phyloP scores from a whole-genome alignment of 192 early-diverging fungal genomes.

The Oehlia diaphana region DNA sequence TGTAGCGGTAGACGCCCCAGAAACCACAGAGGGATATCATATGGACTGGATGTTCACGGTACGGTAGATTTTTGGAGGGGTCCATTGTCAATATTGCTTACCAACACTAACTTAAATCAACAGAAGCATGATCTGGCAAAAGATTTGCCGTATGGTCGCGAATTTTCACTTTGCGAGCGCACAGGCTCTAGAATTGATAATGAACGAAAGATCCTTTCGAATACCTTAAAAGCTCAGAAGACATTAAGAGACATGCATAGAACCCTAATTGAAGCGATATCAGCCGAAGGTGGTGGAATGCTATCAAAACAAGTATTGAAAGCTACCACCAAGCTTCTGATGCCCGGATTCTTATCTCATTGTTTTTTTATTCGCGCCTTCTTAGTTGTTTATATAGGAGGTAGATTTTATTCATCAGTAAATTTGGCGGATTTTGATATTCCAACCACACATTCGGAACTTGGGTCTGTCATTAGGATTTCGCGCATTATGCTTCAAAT shows the following conservation, averaged over 20 bases:
- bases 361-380: constrained; percentile 33
- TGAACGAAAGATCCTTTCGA: constrained; percentile 17
- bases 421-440: constrained; percentile 28
- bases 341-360: constrained; percentile 29
- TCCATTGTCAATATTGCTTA: not conserved
- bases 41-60: constrained; percentile 35
- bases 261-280: constrained; percentile 25
- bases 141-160: constrained; percentile 19
- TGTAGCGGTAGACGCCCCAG: constrained; percentile 28
- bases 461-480: constrained; percentile 27
- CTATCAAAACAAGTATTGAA: constrained; percentile 29
- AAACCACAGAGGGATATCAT: constrained; percentile 29
- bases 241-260: constrained; percentile 21
- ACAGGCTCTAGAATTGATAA: constrained; percentile 28
- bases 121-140: constrained; percentile 27
- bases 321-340: constrained; percentile 23
- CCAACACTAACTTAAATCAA: constrained; percentile 21
- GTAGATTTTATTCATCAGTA: constrained; percentile 31
- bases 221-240: constrained; percentile 26
- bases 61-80: constrained; percentile 4
- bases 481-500: constrained; percentile 23
- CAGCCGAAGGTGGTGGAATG: not conserved
- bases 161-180: constrained; percentile 29
- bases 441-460: constrained; percentile 28
- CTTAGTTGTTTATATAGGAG: constrained; percentile 28